Evolutionary conservation across 768 basidiomycete species (phyloP).

Genomic region (Crassisporium funariophilum): DNA sequence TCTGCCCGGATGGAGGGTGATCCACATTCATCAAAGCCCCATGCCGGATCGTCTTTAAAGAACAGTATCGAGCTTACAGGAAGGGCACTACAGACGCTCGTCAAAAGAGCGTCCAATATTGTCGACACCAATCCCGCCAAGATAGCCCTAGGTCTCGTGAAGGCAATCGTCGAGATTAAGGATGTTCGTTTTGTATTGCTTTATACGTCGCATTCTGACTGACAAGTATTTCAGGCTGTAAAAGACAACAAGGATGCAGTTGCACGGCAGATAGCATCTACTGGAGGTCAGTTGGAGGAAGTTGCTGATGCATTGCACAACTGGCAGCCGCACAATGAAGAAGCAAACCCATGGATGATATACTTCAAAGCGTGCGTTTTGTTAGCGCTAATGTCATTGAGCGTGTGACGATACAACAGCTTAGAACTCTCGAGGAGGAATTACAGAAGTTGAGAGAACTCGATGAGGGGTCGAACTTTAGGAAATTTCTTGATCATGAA

Average conservation of each 20-base stretch:
- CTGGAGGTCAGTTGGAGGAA: slow-evolving; percentile 10
- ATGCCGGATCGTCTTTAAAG: slow-evolving; percentile 4
- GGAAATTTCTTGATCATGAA: slow-evolving; percentile 17
- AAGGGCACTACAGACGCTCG: slow-evolving; percentile 9
- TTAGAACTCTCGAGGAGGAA: slow-evolving; percentile 14
- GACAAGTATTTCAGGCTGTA: slow-evolving; percentile 9
- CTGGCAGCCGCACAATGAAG: slow-evolving; percentile 7
- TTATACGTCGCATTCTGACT: slow-evolving; percentile 4
- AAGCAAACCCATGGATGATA: slow-evolving; percentile 6
- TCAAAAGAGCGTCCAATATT: slow-evolving; percentile 5
- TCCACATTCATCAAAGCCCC: slow-evolving; percentile 3
- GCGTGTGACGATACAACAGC: slow-evolving; percentile 1
- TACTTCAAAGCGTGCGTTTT: slow-evolving; percentile 15
- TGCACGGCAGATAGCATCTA: slow-evolving; percentile 8
- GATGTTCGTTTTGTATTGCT: slow-evolving; percentile 13
- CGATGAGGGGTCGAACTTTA: slow-evolving; percentile 6
- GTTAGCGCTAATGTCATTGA: not conserved
- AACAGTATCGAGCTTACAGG: slow-evolving; percentile 6
- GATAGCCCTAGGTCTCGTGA: slow-evolving; percentile 10
- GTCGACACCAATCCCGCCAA: slow-evolving; percentile 16
- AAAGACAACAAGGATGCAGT: slow-evolving; percentile 19
- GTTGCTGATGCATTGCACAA: slow-evolving; percentile 11
- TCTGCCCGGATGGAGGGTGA: no score
- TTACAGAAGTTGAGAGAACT: slow-evolving; percentile 9
- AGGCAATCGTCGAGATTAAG: slow-evolving; percentile 10